Evolutionary conservation across 805 yeast species (phyloP), one percentile per base, ranked within the genome.

Genomic region (Isabelozyma gotoi): DNA sequence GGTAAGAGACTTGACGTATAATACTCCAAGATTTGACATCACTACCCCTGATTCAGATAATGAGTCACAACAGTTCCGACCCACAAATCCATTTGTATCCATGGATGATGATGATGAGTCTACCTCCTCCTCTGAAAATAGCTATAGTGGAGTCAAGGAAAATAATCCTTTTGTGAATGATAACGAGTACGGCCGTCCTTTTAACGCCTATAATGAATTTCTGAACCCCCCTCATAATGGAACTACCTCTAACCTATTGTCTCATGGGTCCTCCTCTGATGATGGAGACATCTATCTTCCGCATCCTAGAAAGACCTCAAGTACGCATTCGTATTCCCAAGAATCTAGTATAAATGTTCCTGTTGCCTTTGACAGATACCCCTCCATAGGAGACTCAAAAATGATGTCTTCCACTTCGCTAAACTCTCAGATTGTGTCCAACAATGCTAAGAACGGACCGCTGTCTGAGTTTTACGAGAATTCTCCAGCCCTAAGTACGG

Each of bases 281-380:
- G 40, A 43, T 39, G 46, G 21, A 27, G 29, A 18, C 27, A 29
- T 45, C 17, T 37, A 41, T 33, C 38, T 39, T 36, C 24, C 41
- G 19, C 39, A 47, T 36, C 49, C 44, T 33, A 46, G 51, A 40
- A 41, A 46, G 15, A 48, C 52, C 16, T 43, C 42, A 20, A 43
- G 29, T 45, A 48, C 46, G 34, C 53, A 17, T 29, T 40, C 36
- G 32, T 41, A 38, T 31, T 46, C 42, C 47, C 43, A 31, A 41
- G 38, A 44, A 34, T 49, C 43, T 40, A 55, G 51, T 40, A 55
- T 67, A 35, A 64, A 56, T n/a, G 65, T 54, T 20, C 84, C 88
- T 3, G 70, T 80, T 1, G 85, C 78, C 43, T 84, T 69, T 53
- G 88, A 84, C 60, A 70, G 90, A 52, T 85, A 84, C 55, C 91